Evolutionary conservation across 2,329 filamentous ascomycete genomes (phyloP), one percentile per base, ranked within the genome.

Genomic region (Samsoniella hepiali): DNA sequence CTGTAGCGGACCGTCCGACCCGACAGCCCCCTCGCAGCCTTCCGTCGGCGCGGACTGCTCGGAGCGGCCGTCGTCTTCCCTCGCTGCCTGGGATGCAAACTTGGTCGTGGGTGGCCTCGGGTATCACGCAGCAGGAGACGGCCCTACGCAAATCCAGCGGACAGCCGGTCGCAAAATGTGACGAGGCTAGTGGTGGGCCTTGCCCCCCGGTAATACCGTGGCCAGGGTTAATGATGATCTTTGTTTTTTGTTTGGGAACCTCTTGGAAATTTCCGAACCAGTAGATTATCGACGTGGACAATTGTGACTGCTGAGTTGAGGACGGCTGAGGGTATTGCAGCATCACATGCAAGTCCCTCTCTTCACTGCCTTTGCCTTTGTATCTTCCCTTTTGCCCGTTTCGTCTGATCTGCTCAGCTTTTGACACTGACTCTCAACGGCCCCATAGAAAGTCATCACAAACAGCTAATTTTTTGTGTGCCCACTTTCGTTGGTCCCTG

Each of bases 361-460:
- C 22, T 22, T 1, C 22, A 22, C 22, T 22, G 22, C 1, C 42
- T 31, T 40, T 17, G 3, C 13, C 15, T n/a, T 31, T 1, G 6
- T 1, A 31, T 42, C 6, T 15, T 17, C 27, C 31, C 1, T 2
- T 31, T 34, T 42, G 5, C 5, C 15, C 42, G 40, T 36, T 57
- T 57, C 55, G 29, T 57, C 55, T 57, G 55, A 57, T 57, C 40
- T 57, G 15, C 6, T 34, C 15, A 32, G 22, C 29, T 57, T 5
- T 45, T 29, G n/a, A 45, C 32, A 32, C 32, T 38, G 32, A 57
- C 40, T 55, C 51, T 38, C 32, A 22, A 22, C 17, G 8, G 40
- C 17, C 29, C 29, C 51, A 36, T 34, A 22, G 8, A 32, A 50
- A 10, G 29, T 17, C 9, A 40, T 54, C 11, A 11, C 51, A 27